Conservation (phyloP, 371 early-diverging fungal genomes). For the Smittium mucronatum region DNA sequence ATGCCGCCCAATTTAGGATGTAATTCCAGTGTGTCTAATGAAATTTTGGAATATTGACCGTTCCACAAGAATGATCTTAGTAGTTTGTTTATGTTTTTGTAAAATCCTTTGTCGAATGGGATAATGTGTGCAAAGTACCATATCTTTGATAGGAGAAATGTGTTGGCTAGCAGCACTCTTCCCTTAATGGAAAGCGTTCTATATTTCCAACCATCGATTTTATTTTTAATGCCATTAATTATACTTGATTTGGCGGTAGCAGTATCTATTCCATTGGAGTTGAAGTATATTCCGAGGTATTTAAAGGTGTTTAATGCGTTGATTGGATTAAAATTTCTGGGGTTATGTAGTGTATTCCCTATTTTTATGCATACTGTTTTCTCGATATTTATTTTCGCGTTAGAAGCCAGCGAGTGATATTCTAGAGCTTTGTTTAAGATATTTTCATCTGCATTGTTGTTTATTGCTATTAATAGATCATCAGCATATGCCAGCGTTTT, state of each 20-base stretch:
- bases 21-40: slow-evolving; percentile 3
- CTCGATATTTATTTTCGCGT: background rate
- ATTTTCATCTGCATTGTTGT: background rate
- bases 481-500: slow-evolving; percentile 12
- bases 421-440: background rate
- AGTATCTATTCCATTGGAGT: background rate
- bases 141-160: slow-evolving; percentile 6
- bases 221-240: background rate
- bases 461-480: slow-evolving; percentile 9
- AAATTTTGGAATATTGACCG: slow-evolving; percentile 1
- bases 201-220: background rate
- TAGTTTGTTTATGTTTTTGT: no score
- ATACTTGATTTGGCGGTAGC: background rate
- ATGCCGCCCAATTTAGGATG: background rate
- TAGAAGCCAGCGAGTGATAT: slow-evolving; percentile 2
- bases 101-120: background rate
- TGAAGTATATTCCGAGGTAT: slow-evolving; percentile 11
- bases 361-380: background rate
- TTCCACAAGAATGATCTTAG: no score
- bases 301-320: background rate
- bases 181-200: background rate
- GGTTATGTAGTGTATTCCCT: background rate
- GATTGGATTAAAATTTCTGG: background rate
- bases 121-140: slow-evolving; percentile 3
- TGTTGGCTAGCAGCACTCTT: background rate